Evolutionary conservation across 371 early-diverging fungal species (phyloP), one percentile per base, ranked within the genome.

Genomic region (Mortierella sp.): DNA sequence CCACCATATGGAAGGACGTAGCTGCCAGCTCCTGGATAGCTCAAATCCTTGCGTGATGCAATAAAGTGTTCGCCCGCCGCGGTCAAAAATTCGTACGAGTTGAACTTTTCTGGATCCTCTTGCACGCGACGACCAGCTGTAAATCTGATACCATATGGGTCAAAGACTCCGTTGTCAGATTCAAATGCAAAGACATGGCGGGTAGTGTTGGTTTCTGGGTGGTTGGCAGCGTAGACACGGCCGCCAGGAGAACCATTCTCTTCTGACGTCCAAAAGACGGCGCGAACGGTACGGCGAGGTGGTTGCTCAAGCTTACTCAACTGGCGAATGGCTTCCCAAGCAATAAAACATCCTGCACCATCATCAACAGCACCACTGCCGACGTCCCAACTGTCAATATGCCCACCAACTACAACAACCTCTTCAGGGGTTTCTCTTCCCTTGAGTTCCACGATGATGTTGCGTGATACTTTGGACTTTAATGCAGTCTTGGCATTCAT

Each of bases 361-460:
- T 90, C 82, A 53, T 89, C 89, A 48, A 85, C 76, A 1, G 88
- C 89, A 0, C 90, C 89, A 11, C 83, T 84, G 10, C 90, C 90
- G 15, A 88, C 83, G 58, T 90, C 90, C 89, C 90, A 90, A 43
- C 87, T 87, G 67, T 89, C 89, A 72, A 90, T 86, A 70, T 89
- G 90, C 6, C 90, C 90, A 69, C 90, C 86, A 43, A 90, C 59
- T 22, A 88, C 82, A 19, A 90, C 84, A 3, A 89, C 76, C 58
- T 89, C 87, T 21, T 90, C 84, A 9, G 88, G 86, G 0, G 48
- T 63, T 62, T 87, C 88, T 10, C 83, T 65, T 52, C 90, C 90
- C 65, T 83, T 84, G 43, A 90, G 59, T 47, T 90, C 90, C 13
- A 86, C 75, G 57, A 90, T 84, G 28, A 89, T 74, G 72, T 90